Evolutionary conservation across 108 stramenopile species (phyloP), one percentile per base, ranked within the genome.

Genomic region (Discostella pseudostelligera): DNA sequence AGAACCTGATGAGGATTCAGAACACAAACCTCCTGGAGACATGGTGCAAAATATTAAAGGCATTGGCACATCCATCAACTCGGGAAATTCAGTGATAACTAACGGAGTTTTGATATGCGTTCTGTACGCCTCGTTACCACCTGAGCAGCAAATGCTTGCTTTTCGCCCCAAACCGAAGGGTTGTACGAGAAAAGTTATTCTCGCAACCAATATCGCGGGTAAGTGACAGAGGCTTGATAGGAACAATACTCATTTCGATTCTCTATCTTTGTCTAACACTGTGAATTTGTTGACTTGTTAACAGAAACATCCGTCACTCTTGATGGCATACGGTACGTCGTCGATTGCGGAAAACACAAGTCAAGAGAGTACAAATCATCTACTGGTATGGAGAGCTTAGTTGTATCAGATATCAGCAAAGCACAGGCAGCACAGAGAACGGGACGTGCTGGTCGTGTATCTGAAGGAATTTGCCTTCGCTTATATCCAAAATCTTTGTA

Each of bases 241-340:
- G 25, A 24, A 4, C 0, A 24, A 22, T 12, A 21, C 12, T 5
- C 19, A 22, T 50, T 50, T 22, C 21, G 21, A 3, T 12, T 56
- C 1, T 10, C 12, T 50, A 50, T n/a, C n/a, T n/a, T n/a, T n/a
- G n/a, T n/a, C 45, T 59, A 4, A 69, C 25, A 22, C 21, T 24
- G 32, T 4, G 20, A 50, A 50, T 24, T 50, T 25, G 21, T 22
- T 50, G 24, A 25, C 25, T 1, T 1, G 2, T 5, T 24, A 8
- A 8, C 96, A 19, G 98, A 99, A 69, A 99, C 99, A 26, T 96
- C 95, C 29, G 73, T 99, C 42, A 99, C 99, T 3, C 99, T 99
- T 75, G 99, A 98, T 80, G 99, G 99, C 29, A 96, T 43, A 2
- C 42, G 42, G 14, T 96, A 83, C 61, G 97, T 99, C 24, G 75